phyloP scores from a whole-genome alignment of 805 yeast species.

The Kuraishia molischiana region DNA sequence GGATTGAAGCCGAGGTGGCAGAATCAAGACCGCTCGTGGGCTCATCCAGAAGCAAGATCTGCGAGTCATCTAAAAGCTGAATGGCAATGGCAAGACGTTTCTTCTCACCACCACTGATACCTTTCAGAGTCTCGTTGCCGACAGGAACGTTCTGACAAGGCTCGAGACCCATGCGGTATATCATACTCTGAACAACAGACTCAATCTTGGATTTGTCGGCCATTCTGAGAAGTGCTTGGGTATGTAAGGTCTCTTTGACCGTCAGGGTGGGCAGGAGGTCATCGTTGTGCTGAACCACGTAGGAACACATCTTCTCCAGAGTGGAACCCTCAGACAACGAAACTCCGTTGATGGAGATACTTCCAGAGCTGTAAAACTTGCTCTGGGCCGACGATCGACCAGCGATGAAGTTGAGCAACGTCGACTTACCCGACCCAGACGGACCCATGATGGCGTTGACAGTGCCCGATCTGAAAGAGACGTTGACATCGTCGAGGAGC shows the following conservation, averaged over 20 bases:
- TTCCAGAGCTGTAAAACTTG: conserved; percentile 18
- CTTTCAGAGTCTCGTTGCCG: conserved; percentile 41
- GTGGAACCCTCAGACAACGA: conserved; percentile 14
- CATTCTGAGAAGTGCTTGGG: conserved; percentile 55
- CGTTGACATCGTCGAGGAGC: conserved; percentile 29
- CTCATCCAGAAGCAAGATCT: conserved; percentile 59
- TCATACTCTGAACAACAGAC: conserved; percentile 34
- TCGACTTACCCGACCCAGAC: conserved; percentile 61
- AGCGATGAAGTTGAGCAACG: conserved; percentile 46
- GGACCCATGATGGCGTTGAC: conserved; percentile 65
- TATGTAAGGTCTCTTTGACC: conserved; percentile 58
- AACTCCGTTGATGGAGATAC: conserved; percentile 26
- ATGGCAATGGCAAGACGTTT: conserved; percentile 67
- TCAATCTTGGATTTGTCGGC: conserved; percentile 11
- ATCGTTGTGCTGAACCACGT: conserved; percentile 68
- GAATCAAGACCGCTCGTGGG: conserved; percentile 79
- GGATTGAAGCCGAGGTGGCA: conserved; percentile 53
- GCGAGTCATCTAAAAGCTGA: conserved; percentile 57
- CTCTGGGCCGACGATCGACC: conserved; percentile 29
- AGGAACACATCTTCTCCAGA: conserved; percentile 38
- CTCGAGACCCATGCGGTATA: conserved; percentile 45
- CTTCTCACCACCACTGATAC: conserved; percentile 63
- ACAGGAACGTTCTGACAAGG: conserved; percentile 64
- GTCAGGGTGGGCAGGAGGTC: conserved; percentile 57
- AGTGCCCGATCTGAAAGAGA: conserved; percentile 35